Conservation (phyloP, 2,329 filamentous ascomycete genomes). For the Paramyrothecium roridum region DNA sequence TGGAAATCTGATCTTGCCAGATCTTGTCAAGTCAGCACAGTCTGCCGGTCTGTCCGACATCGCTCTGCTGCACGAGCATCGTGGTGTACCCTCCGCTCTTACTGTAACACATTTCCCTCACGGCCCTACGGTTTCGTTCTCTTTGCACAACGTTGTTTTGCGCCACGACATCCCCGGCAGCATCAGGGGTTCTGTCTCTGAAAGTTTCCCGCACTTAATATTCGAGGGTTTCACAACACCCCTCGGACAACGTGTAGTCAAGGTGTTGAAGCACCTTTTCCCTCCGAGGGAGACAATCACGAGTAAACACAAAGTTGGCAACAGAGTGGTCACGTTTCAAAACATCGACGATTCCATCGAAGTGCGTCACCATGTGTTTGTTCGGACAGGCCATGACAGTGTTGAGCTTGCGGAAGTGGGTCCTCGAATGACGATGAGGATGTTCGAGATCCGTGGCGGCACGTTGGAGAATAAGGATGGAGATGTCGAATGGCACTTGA, state of each 20-base stretch:
- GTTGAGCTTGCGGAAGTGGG: slow-evolving; percentile 89
- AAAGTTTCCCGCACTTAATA: slow-evolving; percentile 90
- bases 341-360: slow-evolving; percentile 94
- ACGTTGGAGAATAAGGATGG: slow-evolving; percentile 93
- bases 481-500: slow-evolving; percentile 94
- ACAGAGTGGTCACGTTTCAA: slow-evolving; percentile 87
- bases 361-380: slow-evolving; percentile 79
- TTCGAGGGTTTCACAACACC: slow-evolving; percentile 89
- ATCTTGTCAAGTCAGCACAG: slow-evolving; percentile 79
- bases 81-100: slow-evolving; percentile 86
- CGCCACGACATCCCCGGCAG: slow-evolving; percentile 90
- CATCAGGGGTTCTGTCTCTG: slow-evolving; percentile 81
- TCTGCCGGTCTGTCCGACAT: slow-evolving; percentile 80
- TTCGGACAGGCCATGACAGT: slow-evolving; percentile 84
- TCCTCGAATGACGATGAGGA: slow-evolving; percentile 93
- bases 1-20: slow-evolving; percentile 83
- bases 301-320: slow-evolving; percentile 73
- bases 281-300: slow-evolving; percentile 79
- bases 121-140: slow-evolving; percentile 77
- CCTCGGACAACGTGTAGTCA: slow-evolving; percentile 78
- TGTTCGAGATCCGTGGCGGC: slow-evolving; percentile 89
- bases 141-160: slow-evolving; percentile 87
- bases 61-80: slow-evolving; percentile 85
- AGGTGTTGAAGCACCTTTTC: slow-evolving; percentile 91
- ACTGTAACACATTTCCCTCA: slow-evolving; percentile 86